Percentiles rank a stretch among this genome's conserved stretches.
Conservation (phyloP, 495 filamentous ascomycete species). For the Talaromyces trachyspermus region DNA sequence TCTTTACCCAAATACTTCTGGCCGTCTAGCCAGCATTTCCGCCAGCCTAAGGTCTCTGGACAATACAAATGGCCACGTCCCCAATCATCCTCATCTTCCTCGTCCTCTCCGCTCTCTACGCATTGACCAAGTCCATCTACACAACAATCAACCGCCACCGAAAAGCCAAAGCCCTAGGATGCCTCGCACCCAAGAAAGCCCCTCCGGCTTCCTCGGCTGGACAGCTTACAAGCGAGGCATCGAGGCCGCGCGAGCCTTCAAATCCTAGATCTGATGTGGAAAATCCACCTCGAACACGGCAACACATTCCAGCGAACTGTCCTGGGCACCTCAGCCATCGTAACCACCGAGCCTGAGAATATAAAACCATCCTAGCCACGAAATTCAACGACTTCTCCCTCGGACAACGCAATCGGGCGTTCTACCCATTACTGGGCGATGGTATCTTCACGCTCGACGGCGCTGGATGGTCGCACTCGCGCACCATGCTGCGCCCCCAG, state of each 20-base stretch:
- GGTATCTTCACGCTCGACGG: conserved; percentile 71
- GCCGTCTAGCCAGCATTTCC: no score
- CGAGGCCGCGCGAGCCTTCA: conserved; percentile 22
- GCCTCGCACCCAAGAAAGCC: conserved; percentile 18
- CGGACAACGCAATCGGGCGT: conserved; percentile 34
- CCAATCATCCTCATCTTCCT: no score
- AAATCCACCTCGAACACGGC: conserved; percentile 25
- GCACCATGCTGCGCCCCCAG: conserved; percentile 46
- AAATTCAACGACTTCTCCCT: conserved; percentile 66
- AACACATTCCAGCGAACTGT: conserved; percentile 27
- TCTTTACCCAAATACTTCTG: no score
- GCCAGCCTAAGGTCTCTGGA: no score
- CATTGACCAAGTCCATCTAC: no score
- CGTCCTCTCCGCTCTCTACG: no score
- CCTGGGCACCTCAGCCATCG: conserved; percentile 24
- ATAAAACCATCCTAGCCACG: conserved; percentile 75
- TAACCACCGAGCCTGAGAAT: conserved; percentile 73
- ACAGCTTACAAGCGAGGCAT: no score
- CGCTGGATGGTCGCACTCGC: conserved; percentile 52
- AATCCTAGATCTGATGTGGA: conserved; percentile 23
- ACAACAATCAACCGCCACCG: conserved; percentile 16
- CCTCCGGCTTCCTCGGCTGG: conserved; percentile 24
- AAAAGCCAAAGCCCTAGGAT: conserved; percentile 28
- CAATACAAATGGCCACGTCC: no score
- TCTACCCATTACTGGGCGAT: conserved; percentile 46